These are phyloP conservation scores for Botrytis deweyae DNA, from an alignment of 2,329 filamentous ascomycete species.

Conservation along the genomic window DNA sequence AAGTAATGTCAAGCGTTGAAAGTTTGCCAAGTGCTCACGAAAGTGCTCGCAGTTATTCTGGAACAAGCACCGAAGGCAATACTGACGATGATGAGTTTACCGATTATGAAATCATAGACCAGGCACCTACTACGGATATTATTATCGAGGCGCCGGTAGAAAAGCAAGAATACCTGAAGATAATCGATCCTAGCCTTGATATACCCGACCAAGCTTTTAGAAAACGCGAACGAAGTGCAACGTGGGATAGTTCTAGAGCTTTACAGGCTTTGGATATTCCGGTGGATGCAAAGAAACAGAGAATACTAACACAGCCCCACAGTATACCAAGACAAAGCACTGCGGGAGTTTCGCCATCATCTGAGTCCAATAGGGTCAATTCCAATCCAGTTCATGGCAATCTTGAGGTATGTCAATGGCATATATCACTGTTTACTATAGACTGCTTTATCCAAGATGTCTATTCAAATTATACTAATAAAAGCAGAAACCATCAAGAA, in stretches of 20 bases:
- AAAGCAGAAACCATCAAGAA: conserved; percentile 20
- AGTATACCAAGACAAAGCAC: conserved; percentile 5
- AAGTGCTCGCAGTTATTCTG: conserved; percentile 32
- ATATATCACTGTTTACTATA: background rate
- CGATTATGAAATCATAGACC: background rate
- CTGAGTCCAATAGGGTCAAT: background rate
- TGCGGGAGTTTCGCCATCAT: conserved; percentile 13
- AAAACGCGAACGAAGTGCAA: conserved; percentile 22
- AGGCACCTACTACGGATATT: background rate
- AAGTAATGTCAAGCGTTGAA: conserved; percentile 25
- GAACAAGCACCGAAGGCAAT: conserved; percentile 27
- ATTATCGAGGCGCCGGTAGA: background rate
- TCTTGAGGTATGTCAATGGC: conserved; percentile 10
- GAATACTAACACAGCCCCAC: background rate
- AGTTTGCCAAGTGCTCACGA: conserved; percentile 34
- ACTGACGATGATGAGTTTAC: conserved; percentile 22
- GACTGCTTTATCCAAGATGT: background rate
- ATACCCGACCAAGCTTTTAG: background rate
- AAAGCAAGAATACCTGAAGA: background rate
- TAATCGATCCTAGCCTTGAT: background rate
- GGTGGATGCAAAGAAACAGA: background rate
- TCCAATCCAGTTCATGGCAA: background rate
- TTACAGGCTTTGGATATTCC: conserved; percentile 11
- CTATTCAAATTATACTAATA: background rate
- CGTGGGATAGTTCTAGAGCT: conserved; percentile 21